phyloP scores from a whole-genome alignment of 2,329 filamentous ascomycete genomes.

The Leptosphaerulina australis region DNA sequence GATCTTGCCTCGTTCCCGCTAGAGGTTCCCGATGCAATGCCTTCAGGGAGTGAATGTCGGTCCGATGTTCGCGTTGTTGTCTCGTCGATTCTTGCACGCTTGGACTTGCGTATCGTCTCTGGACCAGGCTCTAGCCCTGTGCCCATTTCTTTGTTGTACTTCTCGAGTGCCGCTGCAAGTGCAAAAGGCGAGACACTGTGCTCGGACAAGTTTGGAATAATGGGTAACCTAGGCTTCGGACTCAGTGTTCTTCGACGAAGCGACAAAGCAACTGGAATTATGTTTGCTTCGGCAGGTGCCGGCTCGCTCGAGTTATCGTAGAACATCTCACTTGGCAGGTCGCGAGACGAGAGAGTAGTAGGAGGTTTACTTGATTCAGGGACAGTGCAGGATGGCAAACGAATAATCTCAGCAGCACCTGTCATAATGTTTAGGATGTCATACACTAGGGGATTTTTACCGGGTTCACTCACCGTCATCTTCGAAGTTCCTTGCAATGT shows the following conservation, averaged over 20 bases:
- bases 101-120: slow-evolving; percentile 3
- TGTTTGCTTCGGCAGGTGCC: background rate
- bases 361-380: slow-evolving; percentile 5
- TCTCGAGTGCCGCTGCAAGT: slow-evolving; percentile 3
- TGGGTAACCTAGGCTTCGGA: background rate
- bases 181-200: slow-evolving; percentile 7
- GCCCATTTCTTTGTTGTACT: background rate
- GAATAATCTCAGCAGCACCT: slow-evolving; percentile 17
- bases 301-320: slow-evolving; percentile 16
- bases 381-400: background rate
- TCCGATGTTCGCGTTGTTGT: background rate
- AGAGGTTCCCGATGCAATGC: background rate
- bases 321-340: slow-evolving; percentile 23
- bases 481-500: slow-evolving; percentile 46
- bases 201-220: slow-evolving; percentile 4
- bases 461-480: slow-evolving; percentile 51
- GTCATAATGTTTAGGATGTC: background rate
- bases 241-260: background rate
- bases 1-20: background rate
- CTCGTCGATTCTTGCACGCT: slow-evolving; percentile 7
- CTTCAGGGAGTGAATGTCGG: background rate
- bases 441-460: background rate
- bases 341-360: slow-evolving; percentile 16
- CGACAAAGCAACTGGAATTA: background rate
- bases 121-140: background rate